Percentiles rank a stretch among this genome's conserved stretches.
phyloP scores from a whole-genome alignment of 768 basidiomycete species.

The Rhizopogon vinicolor region DNA sequence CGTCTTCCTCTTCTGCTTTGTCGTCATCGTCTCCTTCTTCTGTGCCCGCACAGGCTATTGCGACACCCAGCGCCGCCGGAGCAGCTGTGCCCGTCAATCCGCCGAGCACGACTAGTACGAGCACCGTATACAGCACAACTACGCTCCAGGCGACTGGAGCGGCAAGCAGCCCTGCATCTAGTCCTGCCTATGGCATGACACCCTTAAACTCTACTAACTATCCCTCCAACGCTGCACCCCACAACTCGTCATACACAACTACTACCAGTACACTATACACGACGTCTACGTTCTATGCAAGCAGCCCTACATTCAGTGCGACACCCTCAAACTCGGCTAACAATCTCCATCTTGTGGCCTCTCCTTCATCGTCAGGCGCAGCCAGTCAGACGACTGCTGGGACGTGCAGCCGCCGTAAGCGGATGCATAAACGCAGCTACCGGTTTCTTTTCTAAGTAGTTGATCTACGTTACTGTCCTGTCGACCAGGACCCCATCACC shows the following conservation, averaged over 20 bases:
- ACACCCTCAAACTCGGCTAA: not conserved
- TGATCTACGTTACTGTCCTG: not conserved
- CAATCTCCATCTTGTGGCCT: not conserved
- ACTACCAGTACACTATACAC: not conserved
- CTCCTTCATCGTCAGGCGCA: not conserved
- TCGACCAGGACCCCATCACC: not conserved
- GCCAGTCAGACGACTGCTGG: not conserved
- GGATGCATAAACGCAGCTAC: not conserved
- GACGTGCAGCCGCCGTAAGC: not conserved
- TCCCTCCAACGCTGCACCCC: not conserved
- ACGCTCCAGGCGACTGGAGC: too few relatives aligned
- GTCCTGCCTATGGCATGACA: too few relatives aligned
- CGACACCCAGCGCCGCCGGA: too few relatives aligned
- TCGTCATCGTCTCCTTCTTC: too few relatives aligned
- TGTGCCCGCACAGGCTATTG: too few relatives aligned
- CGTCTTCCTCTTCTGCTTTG: not conserved
- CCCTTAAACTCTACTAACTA: too few relatives aligned
- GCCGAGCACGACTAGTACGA: too few relatives aligned
- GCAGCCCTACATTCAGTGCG: not conserved
- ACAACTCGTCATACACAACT: not conserved
- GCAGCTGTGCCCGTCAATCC: too few relatives aligned
- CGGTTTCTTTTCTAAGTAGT: not conserved
- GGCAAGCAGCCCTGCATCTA: too few relatives aligned
- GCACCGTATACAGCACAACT: too few relatives aligned
- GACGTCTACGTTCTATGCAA: not conserved